Percentiles rank a stretch among this genome's conserved stretches.
phyloP scores from a whole-genome alignment of 495 filamentous ascomycete genomes.

The Articulospora tetracladia region DNA sequence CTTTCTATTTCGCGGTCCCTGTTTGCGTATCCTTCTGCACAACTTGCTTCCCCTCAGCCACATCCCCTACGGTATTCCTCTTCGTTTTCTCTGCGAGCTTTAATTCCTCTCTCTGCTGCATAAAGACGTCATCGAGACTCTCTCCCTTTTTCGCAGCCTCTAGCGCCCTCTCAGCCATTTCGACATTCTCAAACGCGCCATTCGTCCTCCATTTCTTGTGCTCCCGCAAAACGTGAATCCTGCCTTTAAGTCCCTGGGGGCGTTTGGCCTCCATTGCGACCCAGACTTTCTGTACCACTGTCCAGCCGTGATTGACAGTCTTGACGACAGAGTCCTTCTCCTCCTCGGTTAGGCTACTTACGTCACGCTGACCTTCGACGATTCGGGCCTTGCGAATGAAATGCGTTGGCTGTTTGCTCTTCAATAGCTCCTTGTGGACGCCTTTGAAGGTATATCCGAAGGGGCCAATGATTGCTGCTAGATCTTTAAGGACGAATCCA shows the following conservation, averaged over 20 bases:
- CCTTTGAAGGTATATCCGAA: constrained; percentile 66
- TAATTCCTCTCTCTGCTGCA: constrained; percentile 12
- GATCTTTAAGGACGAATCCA: constrained; percentile 68
- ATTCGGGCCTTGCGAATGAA: constrained; percentile 46
- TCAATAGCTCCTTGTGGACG: constrained; percentile 47
- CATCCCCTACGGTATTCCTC: constrained; percentile 23
- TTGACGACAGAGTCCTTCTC: constrained; percentile 25
- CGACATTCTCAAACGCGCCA: constrained; percentile 42
- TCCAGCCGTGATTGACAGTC: constrained; percentile 37
- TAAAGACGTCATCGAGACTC: constrained; percentile 22
- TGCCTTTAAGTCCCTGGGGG: constrained; percentile 26
- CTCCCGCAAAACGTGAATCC: constrained; percentile 25
- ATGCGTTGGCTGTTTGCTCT: constrained; percentile 40
- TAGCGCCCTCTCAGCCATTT: constrained; percentile 36
- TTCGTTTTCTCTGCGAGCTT: constrained; percentile 15
- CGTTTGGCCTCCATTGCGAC: constrained; percentile 36
- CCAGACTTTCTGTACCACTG: constrained; percentile 37
- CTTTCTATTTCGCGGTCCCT: no score
- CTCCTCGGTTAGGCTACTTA: constrained; percentile 26
- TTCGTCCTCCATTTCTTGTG: constrained; percentile 28
- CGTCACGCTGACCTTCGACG: constrained; percentile 40
- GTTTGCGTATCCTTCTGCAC: constrained; percentile 10
- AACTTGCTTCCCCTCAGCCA: constrained; percentile 12
- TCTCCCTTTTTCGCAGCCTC: constrained; percentile 34
- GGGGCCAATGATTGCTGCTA: constrained; percentile 60